phyloP scores from a whole-genome alignment of 352 stramenopile genomes.

The Globisporangium nagaii region DNA sequence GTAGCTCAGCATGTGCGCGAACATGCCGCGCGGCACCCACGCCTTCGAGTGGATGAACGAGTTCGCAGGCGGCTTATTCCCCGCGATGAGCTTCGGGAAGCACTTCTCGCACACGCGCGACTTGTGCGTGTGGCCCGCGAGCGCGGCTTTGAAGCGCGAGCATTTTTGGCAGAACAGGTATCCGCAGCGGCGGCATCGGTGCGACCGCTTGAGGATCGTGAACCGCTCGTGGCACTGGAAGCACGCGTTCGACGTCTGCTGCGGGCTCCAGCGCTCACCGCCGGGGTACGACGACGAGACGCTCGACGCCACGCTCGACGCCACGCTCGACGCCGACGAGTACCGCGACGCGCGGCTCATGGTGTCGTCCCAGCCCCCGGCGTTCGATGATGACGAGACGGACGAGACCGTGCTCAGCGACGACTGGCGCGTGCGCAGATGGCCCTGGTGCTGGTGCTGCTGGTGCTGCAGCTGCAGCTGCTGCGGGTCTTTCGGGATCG shows the following conservation, averaged over 20 bases:
- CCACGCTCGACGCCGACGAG: conserved; percentile 42
- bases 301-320: conserved; percentile 21
- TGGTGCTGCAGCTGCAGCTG: conserved; percentile 3
- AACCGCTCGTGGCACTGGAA: conserved; percentile 81
- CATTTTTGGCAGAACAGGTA: conserved; percentile 83
- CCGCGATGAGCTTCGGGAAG: conserved; percentile 79
- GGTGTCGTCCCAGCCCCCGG: conserved; percentile 31
- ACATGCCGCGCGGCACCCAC: conserved; percentile 80
- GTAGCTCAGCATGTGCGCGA: conserved; percentile 85
- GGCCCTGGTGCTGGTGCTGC: background rate
- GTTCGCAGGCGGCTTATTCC: conserved; percentile 68
- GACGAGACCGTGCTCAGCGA: conserved; percentile 32
- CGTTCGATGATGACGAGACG: conserved; percentile 4
- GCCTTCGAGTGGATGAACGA: conserved; percentile 85
- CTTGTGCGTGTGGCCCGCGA: conserved; percentile 79
- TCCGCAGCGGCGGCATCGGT: conserved; percentile 74
- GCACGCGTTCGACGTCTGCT: conserved; percentile 66
- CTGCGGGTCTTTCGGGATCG: conserved; percentile 8
- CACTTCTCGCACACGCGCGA: conserved; percentile 81
- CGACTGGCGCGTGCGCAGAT: conserved; percentile 35
- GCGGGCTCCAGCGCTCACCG: conserved; percentile 57
- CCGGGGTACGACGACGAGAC: conserved; percentile 27
- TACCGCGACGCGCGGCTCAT: conserved; percentile 52
- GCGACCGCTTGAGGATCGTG: conserved; percentile 70
- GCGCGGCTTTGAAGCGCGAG: conserved; percentile 69